phyloP scores from a whole-genome alignment of 331 rosid species.

The Prunus yedoensis region DNA sequence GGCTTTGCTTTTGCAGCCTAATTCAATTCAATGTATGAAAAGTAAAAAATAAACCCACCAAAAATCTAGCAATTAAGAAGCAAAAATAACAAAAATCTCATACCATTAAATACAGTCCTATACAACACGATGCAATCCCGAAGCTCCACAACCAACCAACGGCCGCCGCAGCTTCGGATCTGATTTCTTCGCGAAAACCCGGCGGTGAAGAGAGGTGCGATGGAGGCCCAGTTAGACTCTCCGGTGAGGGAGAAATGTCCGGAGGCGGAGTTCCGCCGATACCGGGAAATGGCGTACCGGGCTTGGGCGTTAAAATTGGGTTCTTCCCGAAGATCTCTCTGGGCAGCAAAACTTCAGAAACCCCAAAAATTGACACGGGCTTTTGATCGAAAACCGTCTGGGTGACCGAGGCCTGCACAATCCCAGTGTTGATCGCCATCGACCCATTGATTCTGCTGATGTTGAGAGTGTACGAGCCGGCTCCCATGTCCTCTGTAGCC shows the following conservation, averaged over 20 bases:
- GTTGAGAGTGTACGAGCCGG: conserved; percentile 82
- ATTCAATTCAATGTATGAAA: conserved; percentile 61
- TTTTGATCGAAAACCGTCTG: conserved; percentile 94
- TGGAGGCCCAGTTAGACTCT: conserved; percentile 46
- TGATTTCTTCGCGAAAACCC: conserved; percentile 48
- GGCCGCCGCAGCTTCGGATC: conserved; percentile 43
- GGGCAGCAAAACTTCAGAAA: conserved; percentile 77
- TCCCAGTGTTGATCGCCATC: conserved; percentile 74
- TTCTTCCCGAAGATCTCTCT: conserved; percentile 71
- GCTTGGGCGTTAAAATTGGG: conserved; percentile 37
- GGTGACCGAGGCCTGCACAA: conserved; percentile 67
- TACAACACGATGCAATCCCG: conserved; percentile 52
- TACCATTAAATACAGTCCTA: conserved; percentile 74
- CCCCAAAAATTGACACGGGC: conserved; percentile 94
- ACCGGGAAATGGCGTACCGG: conserved; percentile 29
- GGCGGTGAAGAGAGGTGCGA: conserved; percentile 76
- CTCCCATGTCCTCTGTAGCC: conserved; percentile 90
- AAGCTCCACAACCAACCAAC: conserved; percentile 30
- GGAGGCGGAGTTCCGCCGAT: conserved; percentile 50
- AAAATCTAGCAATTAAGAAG: conserved; percentile 35
- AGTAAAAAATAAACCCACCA: conserved; percentile 37
- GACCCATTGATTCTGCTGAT: conserved; percentile 79
- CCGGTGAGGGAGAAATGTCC: conserved; percentile 53
- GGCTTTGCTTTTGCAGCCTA: conserved; percentile 59
- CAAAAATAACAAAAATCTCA: conserved; percentile 49